A percentile compares a stretch with the other conserved stretches of the same genome.
phyloP scores from a whole-genome alignment of 192 early-diverging fungal genomes.

The Coemansia sp. region DNA sequence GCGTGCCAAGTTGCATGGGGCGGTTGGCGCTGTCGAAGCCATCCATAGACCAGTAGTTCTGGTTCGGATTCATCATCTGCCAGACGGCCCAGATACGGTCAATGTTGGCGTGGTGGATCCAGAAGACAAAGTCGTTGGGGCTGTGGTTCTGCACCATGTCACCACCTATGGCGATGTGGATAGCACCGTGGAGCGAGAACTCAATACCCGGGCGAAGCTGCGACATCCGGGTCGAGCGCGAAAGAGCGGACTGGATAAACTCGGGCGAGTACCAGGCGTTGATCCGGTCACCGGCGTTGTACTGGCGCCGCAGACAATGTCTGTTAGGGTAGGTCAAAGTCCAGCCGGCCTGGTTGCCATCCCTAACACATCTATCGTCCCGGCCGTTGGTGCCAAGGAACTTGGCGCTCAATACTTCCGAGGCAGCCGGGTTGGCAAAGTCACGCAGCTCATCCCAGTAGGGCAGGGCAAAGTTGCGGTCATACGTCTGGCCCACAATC shows the following conservation, averaged over 20 bases:
- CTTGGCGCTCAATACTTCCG: conserved; percentile 34
- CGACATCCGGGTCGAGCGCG: conserved; percentile 42
- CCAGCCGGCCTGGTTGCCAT: conserved; percentile 31
- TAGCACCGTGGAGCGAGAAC: conserved; percentile 46
- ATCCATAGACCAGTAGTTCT: conserved; percentile 45
- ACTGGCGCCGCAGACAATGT: conserved; percentile 56
- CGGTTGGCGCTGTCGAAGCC: conserved; percentile 29
- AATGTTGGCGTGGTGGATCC: conserved; percentile 60
- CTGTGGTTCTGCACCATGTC: conserved; percentile 54
- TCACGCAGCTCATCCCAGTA: conserved; percentile 61
- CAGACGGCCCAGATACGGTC: conserved; percentile 59
- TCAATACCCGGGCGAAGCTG: conserved; percentile 54
- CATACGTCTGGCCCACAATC: conserved; percentile 33
- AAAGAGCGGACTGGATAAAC: conserved; percentile 50
- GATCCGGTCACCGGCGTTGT: conserved; percentile 50
- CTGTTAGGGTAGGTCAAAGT: conserved; percentile 32
- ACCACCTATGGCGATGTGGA: conserved; percentile 54
- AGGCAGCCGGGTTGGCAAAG: conserved; percentile 49
- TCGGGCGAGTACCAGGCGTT: conserved; percentile 53
- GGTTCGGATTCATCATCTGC: conserved; percentile 52
- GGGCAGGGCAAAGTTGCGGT: conserved; percentile 44
- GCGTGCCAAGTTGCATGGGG: conserved; percentile 17
- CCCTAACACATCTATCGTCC: conserved; percentile 36
- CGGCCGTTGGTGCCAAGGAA: conserved; percentile 52
- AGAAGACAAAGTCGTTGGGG: conserved; percentile 61